Conservation (phyloP, 2,329 filamentous ascomycete species). For the Aspergillus intermedius region DNA sequence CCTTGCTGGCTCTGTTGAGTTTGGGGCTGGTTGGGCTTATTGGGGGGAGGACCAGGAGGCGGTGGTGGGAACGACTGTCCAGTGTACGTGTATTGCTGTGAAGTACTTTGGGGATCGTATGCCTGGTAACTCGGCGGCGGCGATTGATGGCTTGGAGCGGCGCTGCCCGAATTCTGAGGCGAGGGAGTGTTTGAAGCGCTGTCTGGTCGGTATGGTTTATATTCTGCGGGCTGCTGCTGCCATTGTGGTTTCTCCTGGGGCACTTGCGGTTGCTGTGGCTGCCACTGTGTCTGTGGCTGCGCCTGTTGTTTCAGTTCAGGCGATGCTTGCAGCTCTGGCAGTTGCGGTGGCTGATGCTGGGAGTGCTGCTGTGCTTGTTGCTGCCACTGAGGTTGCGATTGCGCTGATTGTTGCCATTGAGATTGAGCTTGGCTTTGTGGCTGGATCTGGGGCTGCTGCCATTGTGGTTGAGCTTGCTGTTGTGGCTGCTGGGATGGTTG, state of each 20-base stretch:
- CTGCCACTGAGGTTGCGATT: background rate
- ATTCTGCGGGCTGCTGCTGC: constrained; percentile 1
- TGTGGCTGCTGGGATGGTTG: constrained; percentile 4
- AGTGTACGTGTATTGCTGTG: constrained; percentile 20
- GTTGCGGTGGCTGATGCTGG: constrained; percentile 1
- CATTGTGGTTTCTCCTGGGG: constrained; percentile 3
- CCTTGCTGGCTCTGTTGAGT: constrained; percentile 1
- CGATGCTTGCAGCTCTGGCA: background rate
- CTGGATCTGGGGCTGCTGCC: background rate
- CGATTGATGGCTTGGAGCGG: constrained; percentile 2
- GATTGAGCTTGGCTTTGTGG: background rate
- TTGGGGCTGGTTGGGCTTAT: constrained; percentile 6
- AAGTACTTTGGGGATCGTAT: constrained; percentile 5
- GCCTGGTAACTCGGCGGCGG: constrained; percentile 5
- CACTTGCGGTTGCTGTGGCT: background rate
- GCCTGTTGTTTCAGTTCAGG: constrained; percentile 8
- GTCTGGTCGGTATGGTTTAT: constrained; percentile 3
- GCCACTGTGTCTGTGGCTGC: background rate
- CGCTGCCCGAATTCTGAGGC: background rate
- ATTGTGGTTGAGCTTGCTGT: too few relatives aligned
- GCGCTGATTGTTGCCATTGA: too few relatives aligned
- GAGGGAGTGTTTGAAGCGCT: background rate
- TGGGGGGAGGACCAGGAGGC: constrained; percentile 29
- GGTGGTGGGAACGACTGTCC: constrained; percentile 35
- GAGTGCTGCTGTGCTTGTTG: constrained; percentile 1